phyloP scores from a whole-genome alignment of 257 asterid genomes.

The Scutellaria baicalensis region DNA sequence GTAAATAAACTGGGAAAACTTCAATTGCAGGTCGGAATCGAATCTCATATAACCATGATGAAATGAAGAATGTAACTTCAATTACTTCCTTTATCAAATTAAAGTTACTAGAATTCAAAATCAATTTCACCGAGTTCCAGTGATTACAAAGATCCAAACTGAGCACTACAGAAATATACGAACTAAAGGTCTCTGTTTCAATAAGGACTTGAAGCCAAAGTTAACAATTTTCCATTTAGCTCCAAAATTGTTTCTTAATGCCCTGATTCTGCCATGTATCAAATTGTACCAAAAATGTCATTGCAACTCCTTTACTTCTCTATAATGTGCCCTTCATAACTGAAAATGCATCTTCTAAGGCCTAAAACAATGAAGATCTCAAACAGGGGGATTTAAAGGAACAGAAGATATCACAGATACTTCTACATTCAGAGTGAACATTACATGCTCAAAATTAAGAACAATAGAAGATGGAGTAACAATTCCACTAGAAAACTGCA shows the following conservation, averaged over 20 bases:
- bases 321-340: background rate
- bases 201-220: background rate
- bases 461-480: background rate
- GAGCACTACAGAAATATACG: constrained; percentile 2
- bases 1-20: background rate
- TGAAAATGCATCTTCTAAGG: background rate
- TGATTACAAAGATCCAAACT: constrained; percentile 8
- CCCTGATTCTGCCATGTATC: background rate
- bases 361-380: background rate
- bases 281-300: background rate
- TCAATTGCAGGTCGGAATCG: background rate
- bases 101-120: background rate
- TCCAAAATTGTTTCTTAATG: background rate
- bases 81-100: background rate
- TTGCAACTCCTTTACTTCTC: background rate
- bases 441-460: background rate
- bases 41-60: background rate
- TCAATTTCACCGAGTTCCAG: background rate
- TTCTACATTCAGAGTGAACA: background rate
- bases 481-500: background rate
- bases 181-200: background rate
- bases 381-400: background rate
- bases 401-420: background rate
- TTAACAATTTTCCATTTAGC: background rate
- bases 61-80: background rate